A percentile compares a stretch with the other conserved stretches of the same genome.
These are phyloP conservation scores for Hyaloscypha hepaticicola DNA, from an alignment of 495 filamentous ascomycete species.

Conservation along the genomic window DNA sequence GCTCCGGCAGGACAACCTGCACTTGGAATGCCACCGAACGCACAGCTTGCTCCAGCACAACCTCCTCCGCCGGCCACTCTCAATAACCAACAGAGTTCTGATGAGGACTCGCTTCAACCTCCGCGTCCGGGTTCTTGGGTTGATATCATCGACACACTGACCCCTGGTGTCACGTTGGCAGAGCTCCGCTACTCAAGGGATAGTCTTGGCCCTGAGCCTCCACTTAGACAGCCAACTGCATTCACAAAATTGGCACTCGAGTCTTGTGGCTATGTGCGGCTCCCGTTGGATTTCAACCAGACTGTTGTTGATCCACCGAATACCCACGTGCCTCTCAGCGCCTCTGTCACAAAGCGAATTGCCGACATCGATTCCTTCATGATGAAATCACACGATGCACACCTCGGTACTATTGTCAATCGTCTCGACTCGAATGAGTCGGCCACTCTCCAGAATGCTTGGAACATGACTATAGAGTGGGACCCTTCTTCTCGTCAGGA, in stretches of 20 bases:
- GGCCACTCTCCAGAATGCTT: constrained; percentile 25
- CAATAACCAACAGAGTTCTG: constrained; percentile 7
- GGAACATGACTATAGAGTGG: constrained; percentile 21
- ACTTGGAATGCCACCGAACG: not conserved
- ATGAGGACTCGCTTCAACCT: constrained; percentile 14
- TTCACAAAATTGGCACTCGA: constrained; percentile 39
- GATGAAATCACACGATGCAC: constrained; percentile 32
- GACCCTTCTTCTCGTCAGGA: not conserved
- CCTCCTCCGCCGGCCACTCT: not conserved
- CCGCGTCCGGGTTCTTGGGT: constrained; percentile 39
- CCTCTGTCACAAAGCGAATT: constrained; percentile 15
- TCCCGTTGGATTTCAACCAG: constrained; percentile 34
- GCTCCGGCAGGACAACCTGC: not conserved
- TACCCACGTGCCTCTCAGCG: not conserved
- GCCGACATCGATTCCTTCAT: constrained; percentile 24
- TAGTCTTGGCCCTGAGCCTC: constrained; percentile 12
- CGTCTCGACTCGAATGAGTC: constrained; percentile 26
- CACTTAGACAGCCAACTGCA: not conserved
- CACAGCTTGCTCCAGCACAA: not conserved
- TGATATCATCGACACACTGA: constrained; percentile 41
- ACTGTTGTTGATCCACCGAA: constrained; percentile 1
- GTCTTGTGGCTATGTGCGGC: constrained; percentile 46
- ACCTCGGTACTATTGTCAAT: constrained; percentile 31
- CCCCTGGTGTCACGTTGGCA: constrained; percentile 37
- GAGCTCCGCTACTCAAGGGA: constrained; percentile 29